phyloP scores from a whole-genome alignment of 1,284 basidiomycete species.

The Ganoderma lucidum region DNA sequence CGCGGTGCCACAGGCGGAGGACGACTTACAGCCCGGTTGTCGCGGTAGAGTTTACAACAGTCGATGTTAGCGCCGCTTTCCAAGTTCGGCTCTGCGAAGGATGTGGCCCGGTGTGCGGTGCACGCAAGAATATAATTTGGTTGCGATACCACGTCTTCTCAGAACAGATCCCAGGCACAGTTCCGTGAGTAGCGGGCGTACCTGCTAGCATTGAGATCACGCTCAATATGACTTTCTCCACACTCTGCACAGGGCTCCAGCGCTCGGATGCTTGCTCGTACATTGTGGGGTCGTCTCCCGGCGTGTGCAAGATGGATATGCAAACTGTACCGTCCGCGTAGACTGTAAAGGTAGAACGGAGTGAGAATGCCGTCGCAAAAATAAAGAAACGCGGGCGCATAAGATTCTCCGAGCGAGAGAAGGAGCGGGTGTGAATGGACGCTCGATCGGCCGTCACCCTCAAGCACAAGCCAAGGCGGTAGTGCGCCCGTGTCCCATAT shows the following conservation, averaged over 20 bases:
- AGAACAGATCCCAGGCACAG: conserved; percentile 9
- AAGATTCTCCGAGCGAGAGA: conserved; percentile 5
- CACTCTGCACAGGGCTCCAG: conserved; percentile 98
- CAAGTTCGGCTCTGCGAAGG: conserved; percentile 88
- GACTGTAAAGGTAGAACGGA: conserved; percentile 51
- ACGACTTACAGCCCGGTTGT: conserved; percentile 67
- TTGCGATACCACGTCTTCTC: conserved; percentile 9
- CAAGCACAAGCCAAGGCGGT: background rate
- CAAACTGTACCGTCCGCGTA: conserved; percentile 97
- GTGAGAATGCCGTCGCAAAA: background rate
- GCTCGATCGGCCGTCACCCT: background rate
- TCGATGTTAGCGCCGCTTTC: conserved; percentile 99
- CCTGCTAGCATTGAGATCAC: conserved; percentile 99
- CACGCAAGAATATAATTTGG: background rate
- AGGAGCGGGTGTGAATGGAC: conserved; percentile 6
- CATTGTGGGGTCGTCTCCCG: conserved; percentile 93
- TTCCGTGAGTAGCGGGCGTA: conserved; percentile 43
- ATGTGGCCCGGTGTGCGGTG: background rate
- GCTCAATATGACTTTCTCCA: conserved; percentile 95
- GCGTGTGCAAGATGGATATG: conserved; percentile 98
- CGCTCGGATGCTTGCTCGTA: conserved; percentile 96
- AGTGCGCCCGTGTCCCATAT: background rate
- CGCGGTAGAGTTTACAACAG: conserved; percentile 94
- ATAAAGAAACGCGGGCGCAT: background rate
- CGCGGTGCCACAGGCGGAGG: background rate